Evolutionary conservation across 345 rosid species (phyloP).

Genomic region (Corchorus olitorius): DNA sequence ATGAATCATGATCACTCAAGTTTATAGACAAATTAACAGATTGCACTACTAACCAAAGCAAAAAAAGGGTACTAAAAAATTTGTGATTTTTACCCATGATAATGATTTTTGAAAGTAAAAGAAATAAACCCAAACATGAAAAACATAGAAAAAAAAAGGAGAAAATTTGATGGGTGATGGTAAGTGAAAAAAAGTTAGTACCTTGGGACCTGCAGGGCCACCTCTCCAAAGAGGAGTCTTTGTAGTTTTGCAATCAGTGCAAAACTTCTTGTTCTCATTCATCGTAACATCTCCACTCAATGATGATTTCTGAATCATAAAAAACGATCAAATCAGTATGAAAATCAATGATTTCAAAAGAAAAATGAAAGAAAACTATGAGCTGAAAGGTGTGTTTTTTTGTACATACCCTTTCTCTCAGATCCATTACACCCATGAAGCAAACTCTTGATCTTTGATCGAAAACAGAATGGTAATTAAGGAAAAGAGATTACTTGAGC

Average conservation of each 20-base stretch:
- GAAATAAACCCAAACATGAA: neutral
- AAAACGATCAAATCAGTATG: neutral
- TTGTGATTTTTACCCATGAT: neutral
- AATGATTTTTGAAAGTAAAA: neutral
- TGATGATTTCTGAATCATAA: conserved; percentile 33
- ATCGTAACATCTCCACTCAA: conserved; percentile 19
- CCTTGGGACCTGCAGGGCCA: conserved; percentile 94
- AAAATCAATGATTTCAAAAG: neutral
- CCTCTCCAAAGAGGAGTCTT: conserved; percentile 92
- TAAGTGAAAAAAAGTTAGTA: conserved; percentile 16
- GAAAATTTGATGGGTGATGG: neutral
- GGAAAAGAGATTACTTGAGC: neutral
- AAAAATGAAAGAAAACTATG: neutral
- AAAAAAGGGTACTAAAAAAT: neutral
- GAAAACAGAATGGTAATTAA: neutral
- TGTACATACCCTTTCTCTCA: conserved; percentile 21
- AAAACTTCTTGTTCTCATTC: conserved; percentile 40
- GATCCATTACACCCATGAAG: conserved; percentile 30
- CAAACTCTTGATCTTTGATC: conserved; percentile 5
- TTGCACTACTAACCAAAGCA: neutral
- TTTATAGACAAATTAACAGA: neutral
- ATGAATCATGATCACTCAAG: neutral
- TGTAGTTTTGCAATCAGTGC: conserved; percentile 72
- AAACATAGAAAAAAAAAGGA: neutral
- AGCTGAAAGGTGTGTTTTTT: neutral